Base-by-base conservation (phyloP, 2,329 filamentous ascomycete species). In the Exutisphaerella laricina region DNA sequence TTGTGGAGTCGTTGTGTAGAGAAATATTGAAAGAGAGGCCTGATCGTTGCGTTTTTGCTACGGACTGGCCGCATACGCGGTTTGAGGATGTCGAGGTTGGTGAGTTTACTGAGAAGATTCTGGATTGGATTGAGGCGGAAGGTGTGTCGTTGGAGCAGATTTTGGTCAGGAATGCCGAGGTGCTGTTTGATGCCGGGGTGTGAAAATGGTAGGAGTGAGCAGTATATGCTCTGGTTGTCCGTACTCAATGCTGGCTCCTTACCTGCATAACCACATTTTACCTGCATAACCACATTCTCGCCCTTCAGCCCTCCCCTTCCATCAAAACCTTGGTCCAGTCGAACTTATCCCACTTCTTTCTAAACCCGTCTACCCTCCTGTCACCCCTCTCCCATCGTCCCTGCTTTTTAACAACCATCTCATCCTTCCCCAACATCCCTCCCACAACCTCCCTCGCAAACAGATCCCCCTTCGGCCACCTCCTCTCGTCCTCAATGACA, bases 371-470 rank as follows among this genome's bases (percentile, higher is more conserved):
- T 1, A 85, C 71, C 54, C 90, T 74, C 25, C 70, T 62, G 55
- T 84, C 84, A 3, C 75, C 77, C 62, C 78, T 79, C 12, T 73
- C 74, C 92, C 92, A 98, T 44, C 83, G 73, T 1, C 90, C 92
- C 66, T 97, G 89, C 65, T 81, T 85, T 74, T 92, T 96, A 53
- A 95, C 82, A 10, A 94, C 72, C 54, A 94, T 83, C 2, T 85
- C 80, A 50, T 82, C 87, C 17, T 79, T 74, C 65, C 94, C 89
- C 39, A 97, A 67, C 80, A 98, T 97, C 2, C 90, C 92, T 0
- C 88, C 92, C 26, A 98, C 72, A 5, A 95, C 79, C 68, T 97
- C 92, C 41, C 92, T 73, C 2, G 92, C 92, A 63, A 98, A 98
- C 13, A 96, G 64, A 65, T 98, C 92, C 0, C 90, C 90, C 56